Conservation (phyloP, 106 monocot genomes). For the Ottelia alismoides region DNA sequence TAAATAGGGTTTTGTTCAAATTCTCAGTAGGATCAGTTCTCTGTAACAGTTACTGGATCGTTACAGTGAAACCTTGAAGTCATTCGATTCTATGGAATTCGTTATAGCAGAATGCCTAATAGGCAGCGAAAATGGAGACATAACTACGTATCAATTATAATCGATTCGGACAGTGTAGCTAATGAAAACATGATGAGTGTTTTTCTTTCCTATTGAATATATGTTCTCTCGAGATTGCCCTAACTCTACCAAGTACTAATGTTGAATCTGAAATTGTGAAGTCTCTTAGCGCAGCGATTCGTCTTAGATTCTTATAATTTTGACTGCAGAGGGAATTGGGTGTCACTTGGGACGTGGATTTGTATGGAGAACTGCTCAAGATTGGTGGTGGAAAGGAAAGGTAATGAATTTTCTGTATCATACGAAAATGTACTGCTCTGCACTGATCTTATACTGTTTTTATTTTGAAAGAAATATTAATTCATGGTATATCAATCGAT, state of each 20-base stretch:
- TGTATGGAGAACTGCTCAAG: conserved; percentile 93
- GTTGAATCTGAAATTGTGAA: no score
- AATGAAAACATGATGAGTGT: no score
- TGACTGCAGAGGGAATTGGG: conserved; percentile 66
- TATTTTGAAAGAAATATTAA: neutral
- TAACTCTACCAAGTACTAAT: no score
- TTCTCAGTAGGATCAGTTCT: neutral
- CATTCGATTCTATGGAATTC: no score
- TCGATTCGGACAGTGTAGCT: no score
- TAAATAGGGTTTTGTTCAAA: neutral
- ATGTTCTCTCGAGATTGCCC: no score
- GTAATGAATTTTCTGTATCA: conserved; percentile 16
- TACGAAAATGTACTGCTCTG: no score
- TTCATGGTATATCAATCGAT: no score
- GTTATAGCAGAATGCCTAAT: no score
- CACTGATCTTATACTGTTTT: neutral
- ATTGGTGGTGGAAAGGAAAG: conserved; percentile 99
- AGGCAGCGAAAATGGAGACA: no score
- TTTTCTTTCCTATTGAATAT: no score
- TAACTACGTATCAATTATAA: no score
- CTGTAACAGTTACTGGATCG: neutral
- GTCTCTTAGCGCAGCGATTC: neutral
- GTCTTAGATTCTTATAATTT: neutral
- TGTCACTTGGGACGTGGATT: conserved; percentile 85
- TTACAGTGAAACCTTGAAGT: neutral